Percentiles rank a stretch among this genome's conserved stretches.
Conservation (phyloP, 148 eudicot species). For the Rhododendron kiyosumense region DNA sequence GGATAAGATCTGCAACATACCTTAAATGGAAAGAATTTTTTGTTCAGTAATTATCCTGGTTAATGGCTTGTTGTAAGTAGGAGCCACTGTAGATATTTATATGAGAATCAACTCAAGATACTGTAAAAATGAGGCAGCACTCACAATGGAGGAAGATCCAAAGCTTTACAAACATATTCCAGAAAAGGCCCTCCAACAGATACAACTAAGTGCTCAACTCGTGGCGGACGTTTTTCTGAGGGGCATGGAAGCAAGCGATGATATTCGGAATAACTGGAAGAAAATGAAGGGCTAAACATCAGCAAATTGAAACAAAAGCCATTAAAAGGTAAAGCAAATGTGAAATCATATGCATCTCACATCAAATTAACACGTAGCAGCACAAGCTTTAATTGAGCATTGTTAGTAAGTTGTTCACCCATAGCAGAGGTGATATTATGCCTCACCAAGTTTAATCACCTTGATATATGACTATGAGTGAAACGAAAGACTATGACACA, state of each 20-base stretch:
- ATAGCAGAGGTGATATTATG: background rate
- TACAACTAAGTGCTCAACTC: slow-evolving; percentile 92
- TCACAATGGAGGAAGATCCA: slow-evolving; percentile 80
- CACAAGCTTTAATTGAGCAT: background rate
- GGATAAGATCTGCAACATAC: slow-evolving; percentile 90
- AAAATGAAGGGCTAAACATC: background rate
- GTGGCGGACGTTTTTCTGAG: slow-evolving; percentile 50
- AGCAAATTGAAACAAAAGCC: background rate
- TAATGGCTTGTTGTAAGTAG: background rate
- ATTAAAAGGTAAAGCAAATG: background rate
- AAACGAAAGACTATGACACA: too few species aligned
- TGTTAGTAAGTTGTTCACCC: background rate
- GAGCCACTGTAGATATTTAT: background rate
- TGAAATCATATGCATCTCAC: background rate
- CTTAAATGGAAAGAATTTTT: slow-evolving; percentile 28
- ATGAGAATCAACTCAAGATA: background rate
- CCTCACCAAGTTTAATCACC: background rate
- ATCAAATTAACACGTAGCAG: slow-evolving; percentile 1
- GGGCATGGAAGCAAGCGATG: slow-evolving; percentile 79
- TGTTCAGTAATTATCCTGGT: slow-evolving; percentile 7
- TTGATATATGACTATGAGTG: too few species aligned
- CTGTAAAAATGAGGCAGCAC: slow-evolving; percentile 18
- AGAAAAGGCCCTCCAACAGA: slow-evolving; percentile 70
- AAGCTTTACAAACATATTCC: slow-evolving; percentile 58
- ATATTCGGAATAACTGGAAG: slow-evolving; percentile 52